Percentiles rank a stretch among this genome's conserved stretches.
Conservation (phyloP, 2,329 filamentous ascomycete species). For the Paracorniculantispora psalliotae region DNA sequence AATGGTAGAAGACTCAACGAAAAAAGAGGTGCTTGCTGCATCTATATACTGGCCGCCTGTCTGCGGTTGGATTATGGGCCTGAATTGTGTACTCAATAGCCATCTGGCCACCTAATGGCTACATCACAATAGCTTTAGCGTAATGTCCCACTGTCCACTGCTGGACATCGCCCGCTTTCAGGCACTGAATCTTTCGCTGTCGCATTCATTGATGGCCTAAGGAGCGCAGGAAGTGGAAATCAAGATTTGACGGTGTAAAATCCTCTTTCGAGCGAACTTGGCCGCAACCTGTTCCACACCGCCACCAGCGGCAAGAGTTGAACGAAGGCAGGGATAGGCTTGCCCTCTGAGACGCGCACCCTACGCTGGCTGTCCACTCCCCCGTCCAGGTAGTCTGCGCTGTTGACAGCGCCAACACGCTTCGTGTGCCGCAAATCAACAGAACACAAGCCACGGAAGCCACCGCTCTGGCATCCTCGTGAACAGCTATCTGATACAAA, state of each 20-base stretch:
- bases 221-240: background rate
- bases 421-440: background rate
- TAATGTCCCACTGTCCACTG: background rate
- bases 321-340: too few species aligned
- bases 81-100: background rate
- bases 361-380: too few species aligned
- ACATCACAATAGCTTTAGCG: background rate
- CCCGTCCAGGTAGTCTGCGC: background rate
- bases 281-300: background rate
- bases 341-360: background rate
- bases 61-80: background rate
- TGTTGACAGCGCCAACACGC: background rate
- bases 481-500: slow-evolving; percentile 14
- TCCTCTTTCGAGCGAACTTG: background rate
- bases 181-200: background rate
- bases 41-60: background rate
- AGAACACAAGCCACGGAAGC: background rate
- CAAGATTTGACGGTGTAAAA: background rate
- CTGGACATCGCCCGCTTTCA: background rate
- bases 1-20: background rate
- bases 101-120: background rate
- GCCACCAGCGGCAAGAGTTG: background rate
- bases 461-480: too few species aligned
- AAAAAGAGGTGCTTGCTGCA: background rate
- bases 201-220: background rate